Evolutionary conservation across 768 basidiomycete species (phyloP).

Genomic region (Pulveroboletus sp.): DNA sequence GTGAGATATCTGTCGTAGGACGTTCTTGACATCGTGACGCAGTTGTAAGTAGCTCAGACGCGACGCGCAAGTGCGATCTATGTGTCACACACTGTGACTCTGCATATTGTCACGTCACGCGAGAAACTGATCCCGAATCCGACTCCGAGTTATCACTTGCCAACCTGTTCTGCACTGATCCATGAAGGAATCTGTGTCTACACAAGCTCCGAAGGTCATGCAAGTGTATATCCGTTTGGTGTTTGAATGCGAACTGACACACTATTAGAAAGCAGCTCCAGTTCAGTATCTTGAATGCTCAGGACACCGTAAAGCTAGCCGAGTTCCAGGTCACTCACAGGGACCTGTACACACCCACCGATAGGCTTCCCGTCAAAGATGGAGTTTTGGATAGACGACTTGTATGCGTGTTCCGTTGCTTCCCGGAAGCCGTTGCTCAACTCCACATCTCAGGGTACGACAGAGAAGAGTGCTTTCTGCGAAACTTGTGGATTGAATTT

Average conservation of each 20-base stretch:
- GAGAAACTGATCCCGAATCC: slow-evolving; percentile 1
- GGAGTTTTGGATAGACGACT: slow-evolving; percentile 92
- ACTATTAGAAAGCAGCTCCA: slow-evolving; percentile 84
- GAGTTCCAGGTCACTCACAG: slow-evolving; percentile 95
- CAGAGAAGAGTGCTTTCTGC: slow-evolving; percentile 89
- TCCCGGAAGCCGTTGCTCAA: not conserved
- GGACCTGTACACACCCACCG: slow-evolving; percentile 83
- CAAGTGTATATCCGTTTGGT: slow-evolving; percentile 33
- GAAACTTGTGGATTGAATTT: slow-evolving; percentile 92
- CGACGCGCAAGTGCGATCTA: slow-evolving; percentile 54
- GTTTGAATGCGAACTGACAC: slow-evolving; percentile 4
- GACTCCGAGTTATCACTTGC: not conserved
- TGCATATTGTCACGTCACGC: slow-evolving; percentile 12
- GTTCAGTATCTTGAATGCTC: slow-evolving; percentile 90
- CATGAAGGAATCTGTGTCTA: slow-evolving; percentile 81
- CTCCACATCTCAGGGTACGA: slow-evolving; percentile 69
- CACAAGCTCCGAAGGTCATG: slow-evolving; percentile 83
- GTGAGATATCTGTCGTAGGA: slow-evolving; percentile 97
- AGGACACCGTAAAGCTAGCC: slow-evolving; percentile 93
- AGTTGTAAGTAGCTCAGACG: slow-evolving; percentile 38
- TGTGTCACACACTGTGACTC: slow-evolving; percentile 33
- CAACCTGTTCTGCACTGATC: not conserved
- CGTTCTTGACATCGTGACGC: slow-evolving; percentile 83
- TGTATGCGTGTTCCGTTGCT: slow-evolving; percentile 42
- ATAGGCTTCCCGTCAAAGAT: slow-evolving; percentile 83